Evolutionary conservation across 805 yeast species (phyloP).

Genomic region (Candida dajiaensis): DNA sequence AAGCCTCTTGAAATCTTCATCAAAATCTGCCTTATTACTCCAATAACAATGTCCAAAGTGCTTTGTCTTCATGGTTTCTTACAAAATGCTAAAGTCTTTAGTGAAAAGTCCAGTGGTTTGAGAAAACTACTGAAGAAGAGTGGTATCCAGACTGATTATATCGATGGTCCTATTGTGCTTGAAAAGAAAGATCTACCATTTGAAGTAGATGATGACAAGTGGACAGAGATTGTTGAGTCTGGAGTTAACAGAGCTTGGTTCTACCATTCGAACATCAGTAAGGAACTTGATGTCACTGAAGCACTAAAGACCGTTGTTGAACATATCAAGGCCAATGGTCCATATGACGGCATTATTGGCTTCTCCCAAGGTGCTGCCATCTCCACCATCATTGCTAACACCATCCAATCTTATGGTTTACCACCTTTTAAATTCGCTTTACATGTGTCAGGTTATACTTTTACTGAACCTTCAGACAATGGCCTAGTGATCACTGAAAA

Average conservation of each 20-base stretch:
- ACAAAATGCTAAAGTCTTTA: slow-evolving; percentile 77
- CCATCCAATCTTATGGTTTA: slow-evolving; percentile 37
- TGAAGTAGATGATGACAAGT: slow-evolving; percentile 48
- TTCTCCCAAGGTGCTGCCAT: slow-evolving; percentile 95
- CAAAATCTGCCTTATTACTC: not conserved
- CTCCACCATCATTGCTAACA: slow-evolving; percentile 61
- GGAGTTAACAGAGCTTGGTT: slow-evolving; percentile 69
- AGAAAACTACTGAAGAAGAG: slow-evolving; percentile 64
- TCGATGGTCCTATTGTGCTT: slow-evolving; percentile 72
- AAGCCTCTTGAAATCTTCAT: not conserved
- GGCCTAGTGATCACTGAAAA: slow-evolving; percentile 32
- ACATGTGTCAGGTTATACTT: slow-evolving; percentile 62
- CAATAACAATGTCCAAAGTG: slow-evolving; percentile 37
- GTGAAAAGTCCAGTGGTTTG: slow-evolving; percentile 84
- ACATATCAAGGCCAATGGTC: slow-evolving; percentile 60
- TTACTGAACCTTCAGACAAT: slow-evolving; percentile 33
- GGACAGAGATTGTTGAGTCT: slow-evolving; percentile 40
- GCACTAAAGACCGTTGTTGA: slow-evolving; percentile 43
- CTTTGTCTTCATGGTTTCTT: slow-evolving; percentile 91
- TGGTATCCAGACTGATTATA: slow-evolving; percentile 65
- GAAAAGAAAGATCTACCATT: slow-evolving; percentile 72
- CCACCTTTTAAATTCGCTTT: slow-evolving; percentile 60
- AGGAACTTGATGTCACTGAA: slow-evolving; percentile 44
- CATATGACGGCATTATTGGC: slow-evolving; percentile 85
- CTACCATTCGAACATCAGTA: slow-evolving; percentile 42